phyloP scores from a whole-genome alignment of 495 filamentous ascomycete species.

The Penicillium mononematosum region DNA sequence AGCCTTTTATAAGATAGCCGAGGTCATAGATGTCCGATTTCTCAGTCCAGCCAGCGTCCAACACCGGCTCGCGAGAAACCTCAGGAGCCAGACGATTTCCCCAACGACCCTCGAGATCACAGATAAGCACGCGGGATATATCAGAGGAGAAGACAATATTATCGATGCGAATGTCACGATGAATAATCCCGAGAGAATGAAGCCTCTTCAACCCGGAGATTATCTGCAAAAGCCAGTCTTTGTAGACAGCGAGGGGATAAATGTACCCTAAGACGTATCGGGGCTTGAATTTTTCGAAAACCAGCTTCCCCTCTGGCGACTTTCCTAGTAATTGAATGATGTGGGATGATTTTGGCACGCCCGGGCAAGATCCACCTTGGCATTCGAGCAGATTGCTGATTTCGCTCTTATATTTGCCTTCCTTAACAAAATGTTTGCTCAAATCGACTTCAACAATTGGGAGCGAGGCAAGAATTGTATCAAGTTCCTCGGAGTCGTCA shows the following conservation, averaged over 20 bases:
- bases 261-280: neutral
- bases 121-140: neutral
- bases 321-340: neutral
- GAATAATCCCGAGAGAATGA: neutral
- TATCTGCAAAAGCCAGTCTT: neutral
- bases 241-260: neutral
- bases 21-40: constrained; percentile 7
- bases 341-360: neutral
- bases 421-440: neutral
- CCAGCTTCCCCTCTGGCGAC: neutral
- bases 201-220: neutral
- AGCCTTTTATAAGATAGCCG: neutral
- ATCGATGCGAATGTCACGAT: neutral
- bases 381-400: neutral
- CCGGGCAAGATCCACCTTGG: neutral
- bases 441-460: neutral
- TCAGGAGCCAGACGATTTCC: constrained; percentile 4
- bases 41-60: constrained; percentile 1
- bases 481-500: neutral
- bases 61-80: neutral
- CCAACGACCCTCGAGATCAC: constrained; percentile 8
- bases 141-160: neutral
- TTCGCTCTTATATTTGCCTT: constrained; percentile 3
- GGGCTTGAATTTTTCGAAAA: neutral
- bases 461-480: neutral